Conservation (phyloP, 1,139 yeast species). For the Meyerozyma athensensis region DNA sequence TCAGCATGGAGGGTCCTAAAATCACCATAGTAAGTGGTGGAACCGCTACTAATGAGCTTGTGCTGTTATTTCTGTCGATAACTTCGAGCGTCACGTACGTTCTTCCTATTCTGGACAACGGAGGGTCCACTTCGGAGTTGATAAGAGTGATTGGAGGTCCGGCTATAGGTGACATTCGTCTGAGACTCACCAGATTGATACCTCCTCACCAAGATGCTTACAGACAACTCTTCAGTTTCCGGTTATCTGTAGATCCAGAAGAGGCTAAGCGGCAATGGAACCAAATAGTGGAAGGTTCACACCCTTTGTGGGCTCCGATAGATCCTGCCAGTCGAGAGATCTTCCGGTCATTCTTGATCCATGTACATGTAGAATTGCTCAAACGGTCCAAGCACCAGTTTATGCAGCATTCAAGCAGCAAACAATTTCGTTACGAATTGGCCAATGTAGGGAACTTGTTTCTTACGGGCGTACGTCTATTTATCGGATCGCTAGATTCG, state of each 20-base stretch:
- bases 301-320: constrained; percentile 59
- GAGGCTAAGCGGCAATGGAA: constrained; percentile 73
- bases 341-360: constrained; percentile 71
- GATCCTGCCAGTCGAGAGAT: constrained; percentile 67
- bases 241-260: constrained; percentile 51
- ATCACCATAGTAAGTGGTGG: constrained; percentile 65
- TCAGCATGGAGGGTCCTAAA: constrained; percentile 4
- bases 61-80: constrained; percentile 41
- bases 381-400: constrained; percentile 54
- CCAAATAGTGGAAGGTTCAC: constrained; percentile 73
- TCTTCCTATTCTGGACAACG: constrained; percentile 86
- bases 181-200: constrained; percentile 72
- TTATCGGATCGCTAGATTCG: constrained; percentile 79
- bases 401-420: constrained; percentile 31
- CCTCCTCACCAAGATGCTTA: constrained; percentile 43
- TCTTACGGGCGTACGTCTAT: constrained; percentile 74
- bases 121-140: constrained; percentile 91
- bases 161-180: constrained; percentile 88
- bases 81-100: constrained; percentile 52
- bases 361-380: constrained; percentile 71
- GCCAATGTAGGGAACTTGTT: constrained; percentile 87
- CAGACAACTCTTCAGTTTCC: constrained; percentile 48
- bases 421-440: constrained; percentile 63
- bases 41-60: constrained; percentile 67
- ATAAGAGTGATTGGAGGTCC: constrained; percentile 92